Conservation (phyloP, 2,329 filamentous ascomycete genomes). For the Diplodia sapinea region DNA sequence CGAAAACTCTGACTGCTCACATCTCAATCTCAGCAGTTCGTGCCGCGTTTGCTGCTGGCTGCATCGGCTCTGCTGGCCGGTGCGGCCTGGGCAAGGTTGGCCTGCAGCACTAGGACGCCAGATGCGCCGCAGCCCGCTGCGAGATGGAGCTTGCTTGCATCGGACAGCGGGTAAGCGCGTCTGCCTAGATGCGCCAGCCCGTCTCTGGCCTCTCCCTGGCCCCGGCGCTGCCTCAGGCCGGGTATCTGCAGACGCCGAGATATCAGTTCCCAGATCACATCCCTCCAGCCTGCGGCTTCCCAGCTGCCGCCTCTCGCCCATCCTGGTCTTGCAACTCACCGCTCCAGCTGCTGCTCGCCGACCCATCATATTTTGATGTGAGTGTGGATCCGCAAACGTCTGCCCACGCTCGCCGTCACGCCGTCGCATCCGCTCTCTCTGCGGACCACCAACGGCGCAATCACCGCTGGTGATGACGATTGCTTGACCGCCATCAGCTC, state of each 20-base stretch:
- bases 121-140: constrained; percentile 3
- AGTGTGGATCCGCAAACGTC: constrained; percentile 1
- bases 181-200: constrained; percentile 7
- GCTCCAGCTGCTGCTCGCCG: neutral
- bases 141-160: constrained; percentile 18
- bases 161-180: constrained; percentile 20
- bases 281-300: neutral
- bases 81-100: constrained; percentile 6
- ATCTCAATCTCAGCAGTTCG: neutral
- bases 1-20: constrained; percentile 21
- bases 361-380: constrained; percentile 2
- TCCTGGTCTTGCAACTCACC: constrained; percentile 19
- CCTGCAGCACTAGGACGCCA: neutral
- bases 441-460: neutral
- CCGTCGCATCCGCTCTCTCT: neutral
- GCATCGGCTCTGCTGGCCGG: constrained; percentile 22
- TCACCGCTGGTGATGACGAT: constrained; percentile 1
- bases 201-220: constrained; percentile 5
- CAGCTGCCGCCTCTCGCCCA: neutral
- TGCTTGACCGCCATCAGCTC: too few relatives aligned
- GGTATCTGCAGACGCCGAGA: constrained; percentile 23
- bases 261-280: neutral
- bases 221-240: neutral
- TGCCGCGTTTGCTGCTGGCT: constrained; percentile 10
- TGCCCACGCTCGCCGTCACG: neutral